These are phyloP conservation scores for Colletotrichum australisinense DNA, from an alignment of 2,329 filamentous ascomycete genomes.

Conservation along the genomic window DNA sequence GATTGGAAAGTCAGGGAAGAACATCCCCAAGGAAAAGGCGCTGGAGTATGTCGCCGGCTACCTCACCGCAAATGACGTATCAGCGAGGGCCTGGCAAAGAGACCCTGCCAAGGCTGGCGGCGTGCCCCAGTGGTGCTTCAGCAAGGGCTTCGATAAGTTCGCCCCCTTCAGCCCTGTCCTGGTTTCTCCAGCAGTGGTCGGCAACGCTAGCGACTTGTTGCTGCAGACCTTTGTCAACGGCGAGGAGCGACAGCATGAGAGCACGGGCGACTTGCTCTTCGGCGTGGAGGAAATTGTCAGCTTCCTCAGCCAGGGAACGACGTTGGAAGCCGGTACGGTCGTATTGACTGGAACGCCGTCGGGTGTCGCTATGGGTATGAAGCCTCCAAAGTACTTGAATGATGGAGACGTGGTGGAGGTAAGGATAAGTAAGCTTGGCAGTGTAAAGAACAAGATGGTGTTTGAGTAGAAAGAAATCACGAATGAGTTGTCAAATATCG, in stretches of 20 bases:
- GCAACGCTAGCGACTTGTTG: slow-evolving; percentile 42
- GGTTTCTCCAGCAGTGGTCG: slow-evolving; percentile 45
- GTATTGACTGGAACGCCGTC: slow-evolving; percentile 61
- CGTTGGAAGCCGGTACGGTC: slow-evolving; percentile 61
- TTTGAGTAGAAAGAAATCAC: slow-evolving; percentile 41
- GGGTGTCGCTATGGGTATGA: slow-evolving; percentile 59
- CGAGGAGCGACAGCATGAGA: slow-evolving; percentile 60
- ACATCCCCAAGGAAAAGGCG: slow-evolving; percentile 58
- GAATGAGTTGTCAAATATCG: background rate
- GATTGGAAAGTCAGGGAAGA: slow-evolving; percentile 63
- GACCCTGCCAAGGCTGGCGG: slow-evolving; percentile 57
- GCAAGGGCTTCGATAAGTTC: slow-evolving; percentile 66
- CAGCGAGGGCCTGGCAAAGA: slow-evolving; percentile 62
- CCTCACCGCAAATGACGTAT: slow-evolving; percentile 63
- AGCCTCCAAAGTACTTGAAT: slow-evolving; percentile 54
- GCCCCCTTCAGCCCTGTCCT: slow-evolving; percentile 64
- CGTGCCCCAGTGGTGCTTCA: slow-evolving; percentile 65
- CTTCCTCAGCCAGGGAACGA: slow-evolving; percentile 61
- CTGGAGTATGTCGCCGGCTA: slow-evolving; percentile 60
- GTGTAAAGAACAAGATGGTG: slow-evolving; percentile 51
- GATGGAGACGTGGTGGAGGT: slow-evolving; percentile 57
- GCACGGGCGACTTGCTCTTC: slow-evolving; percentile 62
- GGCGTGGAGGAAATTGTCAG: slow-evolving; percentile 57
- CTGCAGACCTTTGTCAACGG: slow-evolving; percentile 60
- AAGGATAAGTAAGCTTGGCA: slow-evolving; percentile 48